These are phyloP conservation scores for Calonectria pseudoreteaudii DNA, from an alignment of 2,329 filamentous ascomycete species.

Conservation along the genomic window DNA sequence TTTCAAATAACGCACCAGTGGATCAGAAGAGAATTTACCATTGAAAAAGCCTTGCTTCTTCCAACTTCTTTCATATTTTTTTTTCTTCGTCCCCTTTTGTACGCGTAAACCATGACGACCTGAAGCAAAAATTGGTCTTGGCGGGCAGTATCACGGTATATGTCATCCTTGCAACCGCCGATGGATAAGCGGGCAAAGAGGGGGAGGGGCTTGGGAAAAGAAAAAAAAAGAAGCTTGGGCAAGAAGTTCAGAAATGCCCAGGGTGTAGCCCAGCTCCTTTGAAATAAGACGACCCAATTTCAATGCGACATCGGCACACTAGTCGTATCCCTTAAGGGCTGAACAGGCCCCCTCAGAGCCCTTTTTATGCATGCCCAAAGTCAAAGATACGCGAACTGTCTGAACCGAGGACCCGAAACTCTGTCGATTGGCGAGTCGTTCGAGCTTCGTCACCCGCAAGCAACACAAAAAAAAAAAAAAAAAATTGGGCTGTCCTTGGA, in stretches of 20 bases:
- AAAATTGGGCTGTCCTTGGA: neutral
- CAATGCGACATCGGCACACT: neutral
- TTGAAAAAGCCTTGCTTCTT: neutral
- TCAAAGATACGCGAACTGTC: slow-evolving; percentile 3
- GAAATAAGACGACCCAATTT: neutral
- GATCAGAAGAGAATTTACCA: neutral
- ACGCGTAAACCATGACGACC: neutral
- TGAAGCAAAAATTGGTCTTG: neutral
- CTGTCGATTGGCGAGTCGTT: neutral
- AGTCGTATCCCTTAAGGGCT: neutral
- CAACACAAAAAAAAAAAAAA: no score
- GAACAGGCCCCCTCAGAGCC: neutral
- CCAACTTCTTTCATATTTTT: neutral
- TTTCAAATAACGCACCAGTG: neutral
- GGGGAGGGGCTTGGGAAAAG: no score
- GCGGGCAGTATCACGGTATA: neutral
- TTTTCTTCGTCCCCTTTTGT: neutral
- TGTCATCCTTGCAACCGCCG: neutral
- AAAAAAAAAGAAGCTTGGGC: neutral
- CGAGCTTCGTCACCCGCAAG: neutral
- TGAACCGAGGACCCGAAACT: neutral
- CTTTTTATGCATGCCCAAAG: neutral
- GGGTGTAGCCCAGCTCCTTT: neutral
- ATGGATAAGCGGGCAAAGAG: neutral
- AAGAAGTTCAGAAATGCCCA: neutral